Evolutionary conservation across 2,329 filamentous ascomycete species (phyloP), one percentile per base, ranked within the genome.

Genomic region (Fusarium sp.): DNA sequence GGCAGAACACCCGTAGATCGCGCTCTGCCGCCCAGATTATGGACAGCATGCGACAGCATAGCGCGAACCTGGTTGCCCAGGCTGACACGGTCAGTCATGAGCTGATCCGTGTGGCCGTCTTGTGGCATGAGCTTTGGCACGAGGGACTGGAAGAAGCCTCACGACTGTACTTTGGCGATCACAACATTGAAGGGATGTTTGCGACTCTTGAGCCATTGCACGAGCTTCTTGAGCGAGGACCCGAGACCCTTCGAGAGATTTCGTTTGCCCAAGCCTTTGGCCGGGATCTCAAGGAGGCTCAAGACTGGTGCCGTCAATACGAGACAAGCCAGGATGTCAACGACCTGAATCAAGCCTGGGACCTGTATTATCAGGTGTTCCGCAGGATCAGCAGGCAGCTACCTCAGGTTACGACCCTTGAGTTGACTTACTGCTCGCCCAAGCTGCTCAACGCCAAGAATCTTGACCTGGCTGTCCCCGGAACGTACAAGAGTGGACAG

Each of bases 121-220:
- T 99, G 27, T 99, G 97, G 97, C 96, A 99, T 80, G 96, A 99
- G 79, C 93, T 97, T 74, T 99, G 96, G 96, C 96, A 99, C 75
- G 97, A 99, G 83, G 97, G 94, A 31, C 87, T 99, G 17, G 96
- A 99, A 83, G 97, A 99, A 84, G 97, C 96, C 1, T 98, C 95
- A 35, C 91, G 96, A 62, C 87, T 99, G 20, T 99, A 98, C 86
- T 99, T 99, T 83, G 96, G 96, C 68, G 96, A 98, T 78, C 93
- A 97, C 79, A 98, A 99, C 81, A 96, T 98, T 51, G 94, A 98
- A 70, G 97, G 96, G 79, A 99, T 99, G 96, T 96, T 99, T 81
- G 89, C 91, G 12, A 95, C 94, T 0, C 89, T 99, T 6, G 93
- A 93, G 58, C 97, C 97, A 8, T 87, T 99, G 27, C 96, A 99